Evolutionary conservation across 2,329 filamentous ascomycete species (phyloP), one percentile per base, ranked within the genome.

Genomic region (Phoma herbarum): DNA sequence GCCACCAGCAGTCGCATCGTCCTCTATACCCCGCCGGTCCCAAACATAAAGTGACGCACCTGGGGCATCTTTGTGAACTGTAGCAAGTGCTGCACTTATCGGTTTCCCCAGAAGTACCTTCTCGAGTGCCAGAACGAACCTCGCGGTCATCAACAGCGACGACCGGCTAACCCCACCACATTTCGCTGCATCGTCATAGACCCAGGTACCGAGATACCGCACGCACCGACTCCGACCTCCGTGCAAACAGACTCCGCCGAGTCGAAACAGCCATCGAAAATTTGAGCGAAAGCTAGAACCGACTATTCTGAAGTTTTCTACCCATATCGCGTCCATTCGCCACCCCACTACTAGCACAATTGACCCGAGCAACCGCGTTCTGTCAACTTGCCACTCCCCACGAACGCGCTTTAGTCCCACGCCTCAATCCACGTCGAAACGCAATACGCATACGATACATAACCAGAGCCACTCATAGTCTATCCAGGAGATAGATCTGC

Each of bases 131-230:
- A 31, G 1, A 20, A 52, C 10, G 22, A 48, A 49, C 39, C 47
- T 59, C 51, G 60, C 61, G 52, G 62, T 61, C n/a, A 37, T 35
- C 49, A 59, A 49, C 57, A 49, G 35, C 55, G 28, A 55, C 56
- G 52, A 55, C 20, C 53, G 52, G 43, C 54, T 53, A 60, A 68
- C 70, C 62, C 66, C 67, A 67, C 67, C 63, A 66, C 60, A 65
- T 31, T 29, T 45, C 33, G 25, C 28, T 53, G 62, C 62, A 69
- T 74, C 73, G 70, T 75, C 73, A 74, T 72, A 60, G 67, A 70
- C 48, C 57, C 55, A 16, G 57, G 50, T 55, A 58, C 57, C 43
- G 47, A 61, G 41, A 41, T 44, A 67, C 61, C 62, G 47, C 54
- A 62, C 62, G 55, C 69, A 55, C 55, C 52, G 44, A 65, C 22